phyloP scores from a whole-genome alignment of 768 basidiomycete species.

The Tubosaeta brunneosetosa region DNA sequence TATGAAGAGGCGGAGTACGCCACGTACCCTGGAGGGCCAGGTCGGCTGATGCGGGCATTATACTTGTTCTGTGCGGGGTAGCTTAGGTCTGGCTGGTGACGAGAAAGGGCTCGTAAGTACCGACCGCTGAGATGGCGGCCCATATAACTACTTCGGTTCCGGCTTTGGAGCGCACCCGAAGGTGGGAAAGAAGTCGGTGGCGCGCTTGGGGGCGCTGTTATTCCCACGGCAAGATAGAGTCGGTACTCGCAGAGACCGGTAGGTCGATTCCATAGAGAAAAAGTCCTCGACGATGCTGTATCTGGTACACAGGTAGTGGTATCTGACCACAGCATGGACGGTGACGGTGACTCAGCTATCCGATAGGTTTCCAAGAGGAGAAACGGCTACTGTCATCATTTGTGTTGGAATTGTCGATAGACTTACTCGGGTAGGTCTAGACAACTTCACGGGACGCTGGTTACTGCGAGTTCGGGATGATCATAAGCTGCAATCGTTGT shows the following conservation, averaged over 20 bases:
- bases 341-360: too few relatives aligned
- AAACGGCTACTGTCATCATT: neutral
- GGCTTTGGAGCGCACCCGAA: conserved; percentile 2
- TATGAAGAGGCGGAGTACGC: neutral
- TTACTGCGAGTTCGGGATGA: neutral
- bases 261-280: neutral
- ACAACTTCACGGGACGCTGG: too few relatives aligned
- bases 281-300: neutral
- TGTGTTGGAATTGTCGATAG: neutral
- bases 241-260: neutral
- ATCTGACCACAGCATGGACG: too few relatives aligned
- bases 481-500: neutral
- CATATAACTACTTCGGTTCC: conserved; percentile 14
- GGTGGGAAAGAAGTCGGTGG: neutral
- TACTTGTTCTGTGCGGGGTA: neutral
- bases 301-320: too few relatives aligned
- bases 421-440: neutral
- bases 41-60: conserved; percentile 9
- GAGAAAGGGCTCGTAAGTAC: neutral
- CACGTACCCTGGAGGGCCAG: conserved; percentile 19
- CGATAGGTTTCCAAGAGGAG: too few relatives aligned
- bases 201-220: neutral
- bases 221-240: neutral
- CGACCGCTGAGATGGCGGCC: neutral
- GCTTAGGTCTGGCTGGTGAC: neutral